Conservation (phyloP, 2,329 filamentous ascomycete species). For the Teratosphaeriaceae sp. region DNA sequence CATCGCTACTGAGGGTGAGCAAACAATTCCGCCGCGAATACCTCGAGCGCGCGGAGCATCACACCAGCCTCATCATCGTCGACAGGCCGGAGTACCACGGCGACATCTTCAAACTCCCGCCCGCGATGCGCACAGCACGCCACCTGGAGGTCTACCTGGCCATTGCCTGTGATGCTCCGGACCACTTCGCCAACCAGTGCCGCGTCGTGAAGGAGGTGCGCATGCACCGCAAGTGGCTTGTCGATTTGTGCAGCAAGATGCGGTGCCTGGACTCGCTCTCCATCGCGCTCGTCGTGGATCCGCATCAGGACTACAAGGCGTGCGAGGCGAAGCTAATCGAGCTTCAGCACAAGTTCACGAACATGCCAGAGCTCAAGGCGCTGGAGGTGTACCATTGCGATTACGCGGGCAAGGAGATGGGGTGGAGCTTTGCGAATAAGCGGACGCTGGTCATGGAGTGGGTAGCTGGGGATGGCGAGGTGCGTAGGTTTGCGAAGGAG, state of each 20-base stretch:
- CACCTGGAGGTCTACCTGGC: conserved; percentile 9
- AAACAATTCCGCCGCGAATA: conserved; percentile 8
- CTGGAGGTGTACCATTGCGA: conserved; percentile 9
- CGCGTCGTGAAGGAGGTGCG: conserved; percentile 7
- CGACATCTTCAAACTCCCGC: conserved; percentile 5
- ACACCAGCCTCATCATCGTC: conserved; percentile 8
- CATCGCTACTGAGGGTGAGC: conserved; percentile 5
- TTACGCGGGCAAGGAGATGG: conserved; percentile 3
- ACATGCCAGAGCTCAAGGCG: neutral
- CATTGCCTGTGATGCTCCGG: conserved; percentile 5
- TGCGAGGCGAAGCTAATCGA: conserved; percentile 7
- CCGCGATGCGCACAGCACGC: conserved; percentile 1
- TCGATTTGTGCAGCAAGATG: conserved; percentile 7
- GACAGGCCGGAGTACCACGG: conserved; percentile 10
- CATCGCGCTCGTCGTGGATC: conserved; percentile 8
- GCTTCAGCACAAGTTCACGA: conserved; percentile 8
- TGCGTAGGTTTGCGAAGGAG: neutral
- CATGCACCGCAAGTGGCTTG: conserved; percentile 12
- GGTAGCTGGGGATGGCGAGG: neutral
- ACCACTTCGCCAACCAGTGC: conserved; percentile 6
- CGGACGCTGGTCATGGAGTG: conserved; percentile 6
- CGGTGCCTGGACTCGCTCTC: conserved; percentile 2
- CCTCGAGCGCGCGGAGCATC: conserved; percentile 6
- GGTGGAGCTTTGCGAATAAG: conserved; percentile 8
- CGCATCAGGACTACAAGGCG: conserved; percentile 2